Base-by-base conservation (phyloP, 1,284 basidiomycete species). In the Phellinidium pouzarii region DNA sequence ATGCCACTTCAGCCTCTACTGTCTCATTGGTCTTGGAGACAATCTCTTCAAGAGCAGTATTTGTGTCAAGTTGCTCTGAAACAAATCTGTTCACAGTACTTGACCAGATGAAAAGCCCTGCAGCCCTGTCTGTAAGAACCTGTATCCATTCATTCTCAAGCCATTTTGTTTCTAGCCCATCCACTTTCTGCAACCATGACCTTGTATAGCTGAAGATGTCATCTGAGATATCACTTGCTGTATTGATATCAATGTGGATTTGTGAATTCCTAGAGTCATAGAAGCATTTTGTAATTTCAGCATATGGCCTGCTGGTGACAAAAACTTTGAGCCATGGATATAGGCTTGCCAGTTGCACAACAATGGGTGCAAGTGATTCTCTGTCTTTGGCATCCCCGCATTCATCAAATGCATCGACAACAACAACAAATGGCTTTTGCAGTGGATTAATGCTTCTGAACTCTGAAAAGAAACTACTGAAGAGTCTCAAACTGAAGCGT, bases 381-480 rank as follows among this genome's bases (percentile, higher is more conserved):
- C 48, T 27, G n/a, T 12, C 12, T 8, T 5, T 20, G 1, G 23
- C 12, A 6, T 42, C 38, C 3, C 26, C 42, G 19, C 49, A 51
- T 44, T 51, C 49, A 22, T 51, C 49, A 9, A 51, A n/a, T 4
- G 49, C 49, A 44, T 51, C 43, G 1, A 51, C 14, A 17, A 51
- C 49, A 5, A 45, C 17, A 25, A 45, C 11, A 8, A 42, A 14
- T 6, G 3, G 19, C 9, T 42, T 8, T 27, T 14, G 44, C 19
- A n/a, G 19, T 23, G 12, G 19, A 17, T 8, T 11, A 17, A 19
- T 9, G 31, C 3, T 34, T 34, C 2, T 2, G 44, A 3, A 2
- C 11, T 45, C 27, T 9, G 11, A 7, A 23, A 27, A 3, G 20
- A 11, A 26, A 19, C 4, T 11, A 9, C 11, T 22, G 2, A 23